These are phyloP conservation scores for Diplodia sapinea DNA, from an alignment of 2,329 filamentous ascomycete species.

Conservation along the genomic window DNA sequence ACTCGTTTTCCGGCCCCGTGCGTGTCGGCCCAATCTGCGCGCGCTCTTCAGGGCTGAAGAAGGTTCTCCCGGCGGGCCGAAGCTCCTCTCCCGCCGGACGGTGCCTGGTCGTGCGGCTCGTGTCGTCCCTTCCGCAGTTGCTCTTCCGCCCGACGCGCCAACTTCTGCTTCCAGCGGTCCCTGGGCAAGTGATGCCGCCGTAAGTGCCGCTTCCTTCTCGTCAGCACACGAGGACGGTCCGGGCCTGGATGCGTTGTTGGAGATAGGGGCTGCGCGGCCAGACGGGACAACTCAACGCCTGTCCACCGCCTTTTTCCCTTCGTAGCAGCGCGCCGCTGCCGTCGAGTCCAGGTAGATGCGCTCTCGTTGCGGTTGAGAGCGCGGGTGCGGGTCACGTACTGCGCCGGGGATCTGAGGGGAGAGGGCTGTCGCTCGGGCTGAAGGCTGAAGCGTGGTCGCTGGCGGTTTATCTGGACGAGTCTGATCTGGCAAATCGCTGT, in stretches of 20 bases:
- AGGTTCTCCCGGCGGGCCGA: slow-evolving; percentile 9
- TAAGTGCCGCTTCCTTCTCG: slow-evolving; percentile 10
- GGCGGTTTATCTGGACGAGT: slow-evolving; percentile 10
- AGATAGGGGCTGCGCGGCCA: slow-evolving; percentile 10
- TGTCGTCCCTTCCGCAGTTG: slow-evolving; percentile 7
- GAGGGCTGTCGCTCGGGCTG: background rate
- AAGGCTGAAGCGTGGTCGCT: background rate
- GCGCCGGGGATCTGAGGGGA: background rate
- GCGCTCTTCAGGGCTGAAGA: background rate
- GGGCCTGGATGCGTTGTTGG: slow-evolving; percentile 8
- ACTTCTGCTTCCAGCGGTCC: slow-evolving; percentile 2
- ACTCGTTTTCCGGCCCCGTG: slow-evolving; percentile 13
- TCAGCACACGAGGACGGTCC: background rate
- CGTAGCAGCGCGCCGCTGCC: background rate
- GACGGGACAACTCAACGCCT: slow-evolving; percentile 6
- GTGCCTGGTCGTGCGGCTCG: slow-evolving; percentile 16
- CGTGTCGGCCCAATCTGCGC: background rate
- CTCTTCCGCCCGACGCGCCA: slow-evolving; percentile 3
- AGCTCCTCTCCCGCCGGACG: slow-evolving; percentile 4
- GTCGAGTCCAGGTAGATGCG: background rate
- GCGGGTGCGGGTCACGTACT: background rate
- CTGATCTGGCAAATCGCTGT: slow-evolving; percentile 6
- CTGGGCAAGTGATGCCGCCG: slow-evolving; percentile 11
- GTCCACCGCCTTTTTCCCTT: slow-evolving; percentile 17
- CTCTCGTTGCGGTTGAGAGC: background rate